phyloP scores from a whole-genome alignment of 208 protist species.

The Leishmania gerbilli region DNA sequence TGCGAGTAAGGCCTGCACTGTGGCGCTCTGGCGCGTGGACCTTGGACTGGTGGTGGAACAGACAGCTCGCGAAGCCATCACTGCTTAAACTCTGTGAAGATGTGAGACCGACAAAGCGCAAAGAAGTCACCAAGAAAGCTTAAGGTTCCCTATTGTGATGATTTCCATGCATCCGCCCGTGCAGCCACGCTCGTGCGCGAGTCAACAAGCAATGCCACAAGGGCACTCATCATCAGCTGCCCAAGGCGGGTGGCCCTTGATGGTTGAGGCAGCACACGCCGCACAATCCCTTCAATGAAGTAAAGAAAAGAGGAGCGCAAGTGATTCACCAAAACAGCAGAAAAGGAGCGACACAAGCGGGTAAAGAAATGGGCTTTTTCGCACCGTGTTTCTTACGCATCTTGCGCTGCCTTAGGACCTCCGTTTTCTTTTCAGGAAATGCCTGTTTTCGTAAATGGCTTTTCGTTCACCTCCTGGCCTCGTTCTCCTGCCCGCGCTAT shows the following conservation, averaged over 20 bases:
- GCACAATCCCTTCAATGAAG: background rate
- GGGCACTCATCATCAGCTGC: background rate
- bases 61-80: background rate
- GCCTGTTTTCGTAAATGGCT: no score
- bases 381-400: no score
- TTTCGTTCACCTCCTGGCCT: constrained; percentile 5
- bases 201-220: background rate
- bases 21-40: constrained; percentile 80
- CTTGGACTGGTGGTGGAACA: constrained; percentile 40
- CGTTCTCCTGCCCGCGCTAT: background rate
- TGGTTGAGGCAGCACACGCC: background rate
- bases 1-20: constrained; percentile 58
- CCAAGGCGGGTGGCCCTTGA: background rate
- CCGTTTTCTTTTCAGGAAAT: background rate
- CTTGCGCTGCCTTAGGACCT: background rate
- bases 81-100: background rate
- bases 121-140: background rate
- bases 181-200: background rate
- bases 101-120: background rate
- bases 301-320: background rate
- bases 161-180: background rate
- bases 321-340: background rate
- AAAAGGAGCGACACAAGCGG: background rate
- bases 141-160: background rate
- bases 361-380: background rate